Evolutionary conservation across 2,329 filamentous ascomycete species (phyloP), one percentile per base, ranked within the genome.

Genomic region (Sporothrix brunneoviolacea): DNA sequence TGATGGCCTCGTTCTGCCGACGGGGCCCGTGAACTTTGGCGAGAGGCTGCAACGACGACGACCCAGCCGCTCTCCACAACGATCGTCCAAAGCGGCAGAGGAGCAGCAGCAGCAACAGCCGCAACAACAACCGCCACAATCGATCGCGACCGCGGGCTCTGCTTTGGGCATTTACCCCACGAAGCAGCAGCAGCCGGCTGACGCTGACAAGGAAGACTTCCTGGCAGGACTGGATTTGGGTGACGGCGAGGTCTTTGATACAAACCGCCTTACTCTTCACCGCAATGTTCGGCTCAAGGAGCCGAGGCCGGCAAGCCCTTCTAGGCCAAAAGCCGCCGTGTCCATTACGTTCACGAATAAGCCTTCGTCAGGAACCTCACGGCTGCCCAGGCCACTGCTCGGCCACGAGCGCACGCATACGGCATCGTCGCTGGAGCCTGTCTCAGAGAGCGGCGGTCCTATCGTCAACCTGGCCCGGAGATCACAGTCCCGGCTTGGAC

Each of bases 311-410:
- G 71, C 77, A 13, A 91, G 88, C 57, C 86, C 89, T 41, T 77
- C 79, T 19, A 79, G 87, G 55, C 80, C 80, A 18, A 84, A 84
- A 63, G 81, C 88, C 16, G 83, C 88, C 10, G 86, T 93, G 24
- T 91, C 91, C 12, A 74, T 97, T 54, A 96, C 90, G 7, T 97
- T 97, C 64, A 94, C 88, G 42, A 93, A 87, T 67, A 90, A 91
- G 61, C 70, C 79, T n/a, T 62, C 72, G 21, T 63, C 70, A 22
- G 61, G 68, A 5, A 58, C 62, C 53, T 93, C 90, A 30, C 84
- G 90, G 51, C 85, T 95, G 54, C 90, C 91, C 33, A 81, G 90
- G 46, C 85, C 91, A 32, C 75, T 84, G 50, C 68, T 68, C 32
- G 76, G 75, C 53, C 83, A 87, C 65, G 85, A 88, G 61, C 77